Evolutionary conservation across 176 grass and related monocot genomes (phyloP).

Genomic region (Oryza coarctata): DNA sequence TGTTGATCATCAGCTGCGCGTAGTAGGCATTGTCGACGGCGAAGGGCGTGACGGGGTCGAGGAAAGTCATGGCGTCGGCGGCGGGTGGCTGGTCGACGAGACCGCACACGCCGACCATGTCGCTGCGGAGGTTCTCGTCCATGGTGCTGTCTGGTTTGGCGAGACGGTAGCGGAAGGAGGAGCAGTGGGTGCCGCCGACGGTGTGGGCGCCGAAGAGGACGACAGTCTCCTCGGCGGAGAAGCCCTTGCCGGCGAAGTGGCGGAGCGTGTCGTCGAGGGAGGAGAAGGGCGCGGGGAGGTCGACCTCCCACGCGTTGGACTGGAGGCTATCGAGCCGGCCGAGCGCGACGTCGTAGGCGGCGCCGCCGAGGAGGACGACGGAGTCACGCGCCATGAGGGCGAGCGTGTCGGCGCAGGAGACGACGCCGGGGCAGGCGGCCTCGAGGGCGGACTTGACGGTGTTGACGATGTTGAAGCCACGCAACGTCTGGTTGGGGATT

Average conservation of each 20-base stretch:
- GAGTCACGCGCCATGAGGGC: conserved; percentile 53
- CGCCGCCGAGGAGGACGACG: conserved; percentile 40
- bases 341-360: conserved; percentile 32
- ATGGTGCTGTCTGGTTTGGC: conserved; percentile 27
- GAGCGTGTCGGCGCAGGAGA: conserved; percentile 61
- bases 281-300: conserved; percentile 38
- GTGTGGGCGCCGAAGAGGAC: conserved; percentile 62
- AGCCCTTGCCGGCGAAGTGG: conserved; percentile 23
- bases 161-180: conserved; percentile 51
- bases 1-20: conserved; percentile 37
- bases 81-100: background rate
- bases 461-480: conserved; percentile 44
- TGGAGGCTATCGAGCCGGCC: conserved; percentile 35
- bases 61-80: conserved; percentile 26
- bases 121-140: background rate
- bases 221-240: conserved; percentile 49
- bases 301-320: conserved; percentile 30
- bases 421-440: conserved; percentile 31
- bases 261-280: conserved; percentile 14
- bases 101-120: conserved; percentile 21
- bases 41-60: conserved; percentile 46
- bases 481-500: conserved; percentile 43
- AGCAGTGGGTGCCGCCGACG: conserved; percentile 56
- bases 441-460: conserved; percentile 42
- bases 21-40: conserved; percentile 58